Conservation (phyloP, 495 filamentous ascomycete species). For the Penicillium cinerascens region DNA sequence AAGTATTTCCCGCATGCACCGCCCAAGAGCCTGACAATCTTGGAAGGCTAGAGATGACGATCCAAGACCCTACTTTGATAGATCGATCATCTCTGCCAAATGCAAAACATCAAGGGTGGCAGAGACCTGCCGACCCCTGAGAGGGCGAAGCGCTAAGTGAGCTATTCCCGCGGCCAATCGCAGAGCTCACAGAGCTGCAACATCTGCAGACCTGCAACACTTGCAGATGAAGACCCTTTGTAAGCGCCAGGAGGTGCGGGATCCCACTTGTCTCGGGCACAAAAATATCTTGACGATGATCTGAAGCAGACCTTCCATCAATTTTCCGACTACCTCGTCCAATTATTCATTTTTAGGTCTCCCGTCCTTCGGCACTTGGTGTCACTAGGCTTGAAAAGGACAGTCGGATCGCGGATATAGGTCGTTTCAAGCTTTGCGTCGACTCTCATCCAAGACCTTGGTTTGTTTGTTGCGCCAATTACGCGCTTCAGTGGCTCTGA, state of each 20-base stretch:
- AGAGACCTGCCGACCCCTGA: background rate
- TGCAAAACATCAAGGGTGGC: slow-evolving; percentile 7
- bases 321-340: slow-evolving; percentile 12
- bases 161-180: slow-evolving; percentile 1
- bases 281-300: background rate
- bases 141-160: slow-evolving; percentile 14
- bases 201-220: slow-evolving; percentile 15
- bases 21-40: too few species aligned
- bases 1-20: too few species aligned
- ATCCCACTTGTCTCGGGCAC: slow-evolving; percentile 10
- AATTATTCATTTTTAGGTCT: slow-evolving; percentile 12
- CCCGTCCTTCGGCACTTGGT: slow-evolving; percentile 1
- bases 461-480: slow-evolving; percentile 13
- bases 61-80: background rate
- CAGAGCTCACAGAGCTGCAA: background rate
- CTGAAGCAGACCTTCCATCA: slow-evolving; percentile 8
- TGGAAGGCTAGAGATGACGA: background rate
- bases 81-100: background rate
- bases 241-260: slow-evolving; percentile 23
- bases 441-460: background rate
- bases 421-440: slow-evolving; percentile 13
- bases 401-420: slow-evolving; percentile 6
- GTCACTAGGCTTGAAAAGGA: background rate
- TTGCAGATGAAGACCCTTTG: slow-evolving; percentile 3
- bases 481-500: slow-evolving; percentile 1